Evolutionary conservation across 768 basidiomycete species (phyloP).

Genomic region (Phanerodontia chrysosporium): DNA sequence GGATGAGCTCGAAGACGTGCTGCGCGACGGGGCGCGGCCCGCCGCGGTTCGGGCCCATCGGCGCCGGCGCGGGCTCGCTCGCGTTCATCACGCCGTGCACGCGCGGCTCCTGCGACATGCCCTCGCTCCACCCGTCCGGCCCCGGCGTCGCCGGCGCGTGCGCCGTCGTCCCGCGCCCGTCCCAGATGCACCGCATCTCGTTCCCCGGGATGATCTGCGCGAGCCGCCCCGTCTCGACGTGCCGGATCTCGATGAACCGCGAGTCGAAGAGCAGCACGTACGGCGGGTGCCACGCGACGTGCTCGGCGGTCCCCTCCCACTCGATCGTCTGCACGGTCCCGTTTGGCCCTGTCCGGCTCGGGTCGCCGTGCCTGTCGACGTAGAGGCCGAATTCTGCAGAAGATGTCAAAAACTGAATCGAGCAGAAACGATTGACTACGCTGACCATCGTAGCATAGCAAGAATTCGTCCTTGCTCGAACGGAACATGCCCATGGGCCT

Average conservation of each 20-base stretch:
- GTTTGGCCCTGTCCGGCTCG: constrained; percentile 40
- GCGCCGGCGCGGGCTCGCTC: constrained; percentile 27
- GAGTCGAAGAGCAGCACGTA: constrained; percentile 85
- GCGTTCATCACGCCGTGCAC: constrained; percentile 86
- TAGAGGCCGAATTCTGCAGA: constrained; percentile 82
- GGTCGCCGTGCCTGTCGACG: constrained; percentile 85
- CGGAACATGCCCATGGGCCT: constrained; percentile 89
- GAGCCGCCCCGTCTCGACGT: constrained; percentile 51
- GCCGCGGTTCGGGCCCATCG: constrained; percentile 27
- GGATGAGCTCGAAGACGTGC: constrained; percentile 75
- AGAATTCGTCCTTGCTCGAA: constrained; percentile 80
- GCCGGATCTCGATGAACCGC: constrained; percentile 87
- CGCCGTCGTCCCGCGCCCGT: constrained; percentile 56
- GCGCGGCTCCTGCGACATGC: constrained; percentile 69
- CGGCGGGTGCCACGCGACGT: constrained; percentile 84
- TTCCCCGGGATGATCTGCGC: constrained; percentile 79
- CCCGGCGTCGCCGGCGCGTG: constrained; percentile 33
- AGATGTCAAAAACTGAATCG: not conserved
- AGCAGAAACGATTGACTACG: not conserved
- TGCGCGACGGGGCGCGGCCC: constrained; percentile 52
- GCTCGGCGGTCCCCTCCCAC: constrained; percentile 91
- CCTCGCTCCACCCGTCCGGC: constrained; percentile 42
- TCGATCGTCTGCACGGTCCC: constrained; percentile 71
- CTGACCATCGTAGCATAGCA: constrained; percentile 83
- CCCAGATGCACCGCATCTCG: constrained; percentile 86